Evolutionary conservation across 169 alveolate genomes (phyloP).

Genomic region (Cryptosporidium viatorum): DNA sequence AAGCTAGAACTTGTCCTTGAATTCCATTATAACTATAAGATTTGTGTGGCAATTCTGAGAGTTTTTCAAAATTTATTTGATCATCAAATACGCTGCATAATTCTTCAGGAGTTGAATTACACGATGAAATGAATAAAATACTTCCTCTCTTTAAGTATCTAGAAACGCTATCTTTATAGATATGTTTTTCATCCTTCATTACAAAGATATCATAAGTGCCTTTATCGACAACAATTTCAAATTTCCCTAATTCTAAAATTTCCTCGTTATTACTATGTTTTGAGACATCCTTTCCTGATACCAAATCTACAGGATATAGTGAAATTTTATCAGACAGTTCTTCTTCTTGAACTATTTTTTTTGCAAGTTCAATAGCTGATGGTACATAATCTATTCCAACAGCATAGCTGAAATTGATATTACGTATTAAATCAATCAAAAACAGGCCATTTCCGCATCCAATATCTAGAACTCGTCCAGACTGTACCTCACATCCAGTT

Average conservation of each 20-base stretch:
- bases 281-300: constrained; percentile 65
- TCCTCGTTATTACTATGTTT: constrained; percentile 23
- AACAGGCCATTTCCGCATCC: constrained; percentile 83
- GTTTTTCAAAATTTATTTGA: neutral
- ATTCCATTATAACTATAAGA: constrained; percentile 57
- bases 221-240: constrained; percentile 79
- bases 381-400: constrained; percentile 81
- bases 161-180: constrained; percentile 72
- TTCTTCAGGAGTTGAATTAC: constrained; percentile 82
- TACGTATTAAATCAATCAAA: constrained; percentile 64
- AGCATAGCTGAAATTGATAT: constrained; percentile 72
- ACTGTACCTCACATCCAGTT: neutral
- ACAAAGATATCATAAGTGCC: constrained; percentile 82
- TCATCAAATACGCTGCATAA: constrained; percentile 61
- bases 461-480: constrained; percentile 75
- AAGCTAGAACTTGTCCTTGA: constrained; percentile 68
- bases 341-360: constrained; percentile 57
- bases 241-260: constrained; percentile 62
- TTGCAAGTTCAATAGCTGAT: constrained; percentile 79
- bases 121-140: constrained; percentile 77
- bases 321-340: constrained; percentile 74
- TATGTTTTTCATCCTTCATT: constrained; percentile 76
- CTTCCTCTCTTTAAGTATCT: constrained; percentile 75
- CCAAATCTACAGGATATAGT: constrained; percentile 47
- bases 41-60: constrained; percentile 53